Evolutionary conservation across 2,329 filamentous ascomycete species (phyloP), one percentile per base, ranked within the genome.

Genomic region (Fusarium annulatum): DNA sequence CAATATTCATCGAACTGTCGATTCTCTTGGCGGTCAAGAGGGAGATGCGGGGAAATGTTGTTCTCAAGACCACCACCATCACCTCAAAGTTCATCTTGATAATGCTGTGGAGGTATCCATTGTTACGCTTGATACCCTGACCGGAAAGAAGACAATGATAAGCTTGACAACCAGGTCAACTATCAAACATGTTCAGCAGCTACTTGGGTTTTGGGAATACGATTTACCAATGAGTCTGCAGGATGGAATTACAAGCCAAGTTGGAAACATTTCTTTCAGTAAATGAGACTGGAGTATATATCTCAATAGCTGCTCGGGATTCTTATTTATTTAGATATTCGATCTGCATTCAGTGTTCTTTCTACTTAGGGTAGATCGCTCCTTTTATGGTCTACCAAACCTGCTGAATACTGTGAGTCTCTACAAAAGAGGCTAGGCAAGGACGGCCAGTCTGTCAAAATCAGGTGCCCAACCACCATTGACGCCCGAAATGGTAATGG

Each of bases 171-270:
- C 38, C 0, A 52, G 42, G 45, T 63, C 45, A 18, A 16, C 19
- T 6, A 39, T 33, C 2, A 15, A 19, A 2, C 3, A 53, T 26
- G 7, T 63, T 2, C 21, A 63, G 19, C 61, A 53, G 28, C 4
- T 64, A 16, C 8, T 64, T 21, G 58, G 58, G 14, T 63, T 64
- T 19, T 64, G 38, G 61, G 61, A 64, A n/a, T 53, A 53, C 5
- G 6, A 16, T 30, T 30, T 30, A 30, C 28, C 28, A 30, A 30
- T 30, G 9, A 30, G 28, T 9, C 10, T 30, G 28, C 28, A 36
- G 16, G 2, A 6, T 19, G 14, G 21, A 5, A 5, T 7, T 9
- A 9, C 2, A 33, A 51, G 21, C 8, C 9, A 51, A 11, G 10
- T 9, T 23, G 5, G 16, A n/a, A 7, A 14, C 48, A 19, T 2